These are phyloP conservation scores for Lactarius quietus DNA, from an alignment of 768 basidiomycete species.

Conservation along the genomic window DNA sequence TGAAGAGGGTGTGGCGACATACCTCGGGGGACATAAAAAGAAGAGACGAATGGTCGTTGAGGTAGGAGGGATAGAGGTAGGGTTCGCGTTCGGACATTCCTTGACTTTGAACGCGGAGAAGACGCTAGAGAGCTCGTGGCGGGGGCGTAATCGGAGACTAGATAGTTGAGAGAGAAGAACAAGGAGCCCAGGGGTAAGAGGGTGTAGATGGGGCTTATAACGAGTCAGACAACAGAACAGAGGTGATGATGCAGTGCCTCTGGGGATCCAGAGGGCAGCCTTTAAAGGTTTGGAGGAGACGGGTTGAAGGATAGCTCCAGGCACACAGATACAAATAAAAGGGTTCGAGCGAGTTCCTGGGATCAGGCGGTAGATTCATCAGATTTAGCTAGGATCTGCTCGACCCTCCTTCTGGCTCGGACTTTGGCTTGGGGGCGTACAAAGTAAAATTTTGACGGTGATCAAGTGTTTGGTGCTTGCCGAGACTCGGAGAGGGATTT, in stretches of 20 bases:
- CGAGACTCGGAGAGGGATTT: not conserved
- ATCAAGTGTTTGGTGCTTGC: not conserved
- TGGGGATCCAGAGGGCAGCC: not conserved
- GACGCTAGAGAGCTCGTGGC: not conserved
- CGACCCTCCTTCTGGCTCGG: not conserved
- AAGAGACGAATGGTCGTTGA: not conserved
- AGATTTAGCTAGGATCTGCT: constrained; percentile 9
- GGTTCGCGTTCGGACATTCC: constrained; percentile 10
- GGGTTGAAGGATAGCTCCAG: constrained; percentile 9
- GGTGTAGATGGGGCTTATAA: constrained; percentile 3
- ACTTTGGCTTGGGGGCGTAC: constrained; percentile 15
- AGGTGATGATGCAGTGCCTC: constrained; percentile 16
- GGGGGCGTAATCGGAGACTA: constrained; percentile 3
- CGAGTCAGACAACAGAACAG: constrained; percentile 13
- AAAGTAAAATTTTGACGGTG: not conserved
- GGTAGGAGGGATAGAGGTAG: not conserved
- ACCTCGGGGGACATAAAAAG: constrained; percentile 12
- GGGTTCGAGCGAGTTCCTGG: not conserved
- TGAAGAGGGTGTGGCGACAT: not conserved
- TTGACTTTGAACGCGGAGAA: not conserved
- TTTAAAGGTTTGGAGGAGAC: constrained; percentile 11
- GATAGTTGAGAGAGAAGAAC: not conserved
- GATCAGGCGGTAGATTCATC: constrained; percentile 3
- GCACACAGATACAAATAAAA: constrained; percentile 17
- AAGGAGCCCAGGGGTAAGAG: not conserved